Base-by-base conservation (phyloP, 2,329 filamentous ascomycete genomes). In the Cryphonectria japonica region DNA sequence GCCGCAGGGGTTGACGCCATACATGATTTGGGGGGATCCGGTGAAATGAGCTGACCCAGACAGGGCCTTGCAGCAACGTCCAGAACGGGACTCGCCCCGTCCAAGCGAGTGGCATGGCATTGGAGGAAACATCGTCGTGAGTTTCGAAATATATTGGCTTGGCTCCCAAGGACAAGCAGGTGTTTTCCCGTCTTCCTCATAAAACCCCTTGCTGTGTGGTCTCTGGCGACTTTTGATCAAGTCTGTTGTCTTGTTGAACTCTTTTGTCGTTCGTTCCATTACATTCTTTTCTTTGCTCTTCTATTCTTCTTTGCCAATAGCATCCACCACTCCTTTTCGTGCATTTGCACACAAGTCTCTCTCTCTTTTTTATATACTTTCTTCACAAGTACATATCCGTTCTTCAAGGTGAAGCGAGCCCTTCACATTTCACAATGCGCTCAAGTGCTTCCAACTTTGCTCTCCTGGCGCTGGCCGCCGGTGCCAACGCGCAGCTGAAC, bases 401-500 rank as follows among this genome's bases (percentile, higher is more conserved):
- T 16, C 34, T 66, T 11, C 16, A 60, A 60, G 32, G 62, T 62
- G 69, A 69, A 69, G 71, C 71, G 54, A 72, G 71, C 32, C 29
- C 69, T 72, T 69, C 71, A 61, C 69, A 14, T 61, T 72, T 66
- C 68, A 63, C 66, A 61, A 69, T 72, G 71, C 71, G 68, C 26
- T 72, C 65, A 46, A 64, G 41, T 43, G 41, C 69, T 69, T 72
- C 71, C 52, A 67, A 72, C 57, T 19, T 70, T 69, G 63, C 63
- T 32, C 5, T 68, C 41, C 66, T 72, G 71, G 71, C 71, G 71
- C 71, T 72, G 71, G 67, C 67, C 69, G 71, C 71, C 69, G 67
- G 62, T 43, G 71, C 69, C 62, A 62, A 71, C 2, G 71, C 69
- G 57, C 71, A 83, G 76, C 84, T 90, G 26, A 81, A 89, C 76